Conservation (phyloP, 2,329 filamentous ascomycete species). For the Colletotrichum tofieldiae region DNA sequence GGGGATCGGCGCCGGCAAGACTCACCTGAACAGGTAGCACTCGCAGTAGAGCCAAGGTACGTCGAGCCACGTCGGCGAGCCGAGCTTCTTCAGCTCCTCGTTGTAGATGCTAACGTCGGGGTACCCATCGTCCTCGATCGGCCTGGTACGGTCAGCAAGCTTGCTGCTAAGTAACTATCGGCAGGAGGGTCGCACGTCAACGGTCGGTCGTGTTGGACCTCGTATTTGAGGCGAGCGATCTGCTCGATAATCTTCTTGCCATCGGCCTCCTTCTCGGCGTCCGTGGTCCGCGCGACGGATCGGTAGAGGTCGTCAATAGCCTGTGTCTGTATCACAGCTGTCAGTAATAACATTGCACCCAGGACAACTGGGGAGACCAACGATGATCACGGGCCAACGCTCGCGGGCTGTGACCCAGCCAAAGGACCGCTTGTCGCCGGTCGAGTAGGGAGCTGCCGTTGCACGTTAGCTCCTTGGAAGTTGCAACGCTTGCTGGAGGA, state of each 20-base stretch:
- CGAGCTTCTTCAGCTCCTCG: slow-evolving; percentile 82
- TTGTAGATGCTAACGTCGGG: slow-evolving; percentile 88
- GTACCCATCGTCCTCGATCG: slow-evolving; percentile 82
- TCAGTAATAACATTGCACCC: slow-evolving; percentile 42
- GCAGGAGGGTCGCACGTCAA: slow-evolving; percentile 73
- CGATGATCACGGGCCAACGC: slow-evolving; percentile 94
- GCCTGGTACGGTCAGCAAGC: slow-evolving; percentile 62
- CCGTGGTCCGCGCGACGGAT: slow-evolving; percentile 71
- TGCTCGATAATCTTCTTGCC: slow-evolving; percentile 89
- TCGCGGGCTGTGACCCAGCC: slow-evolving; percentile 87
- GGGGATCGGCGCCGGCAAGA: background rate
- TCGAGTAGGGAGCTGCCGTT: slow-evolving; percentile 80
- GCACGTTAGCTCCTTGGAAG: slow-evolving; percentile 21
- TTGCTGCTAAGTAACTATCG: background rate
- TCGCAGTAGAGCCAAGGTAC: slow-evolving; percentile 92
- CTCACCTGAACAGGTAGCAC: slow-evolving; percentile 90
- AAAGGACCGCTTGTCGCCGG: slow-evolving; percentile 88
- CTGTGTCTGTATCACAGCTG: slow-evolving; percentile 75
- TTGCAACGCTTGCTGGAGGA: background rate
- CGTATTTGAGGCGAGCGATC: slow-evolving; percentile 90
- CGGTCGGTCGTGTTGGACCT: slow-evolving; percentile 89
- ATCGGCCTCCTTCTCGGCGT: slow-evolving; percentile 79
- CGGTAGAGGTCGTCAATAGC: slow-evolving; percentile 96
- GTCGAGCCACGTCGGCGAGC: slow-evolving; percentile 84
- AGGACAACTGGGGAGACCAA: slow-evolving; percentile 57